Evolutionary conservation across 495 filamentous ascomycete genomes (phyloP).

Genomic region (Daldinia concentrica): DNA sequence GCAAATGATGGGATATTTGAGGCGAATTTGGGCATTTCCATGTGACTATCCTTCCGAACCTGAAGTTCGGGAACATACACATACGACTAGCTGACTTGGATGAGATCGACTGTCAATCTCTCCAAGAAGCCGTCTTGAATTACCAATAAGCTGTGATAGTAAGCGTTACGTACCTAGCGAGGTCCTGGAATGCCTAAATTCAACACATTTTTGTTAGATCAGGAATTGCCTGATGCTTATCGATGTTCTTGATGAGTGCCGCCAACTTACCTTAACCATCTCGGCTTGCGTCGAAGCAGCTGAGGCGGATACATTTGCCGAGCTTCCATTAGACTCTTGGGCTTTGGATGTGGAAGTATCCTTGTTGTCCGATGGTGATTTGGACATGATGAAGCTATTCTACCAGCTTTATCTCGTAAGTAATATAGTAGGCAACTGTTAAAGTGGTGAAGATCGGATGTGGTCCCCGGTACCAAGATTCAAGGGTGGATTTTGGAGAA

Average conservation of each 20-base stretch:
- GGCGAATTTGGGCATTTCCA: conserved; percentile 33
- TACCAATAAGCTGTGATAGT: conserved; percentile 2
- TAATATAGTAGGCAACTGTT: neutral
- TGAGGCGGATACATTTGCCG: conserved; percentile 13
- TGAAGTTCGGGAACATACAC: conserved; percentile 21
- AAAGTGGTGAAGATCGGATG: conserved; percentile 19
- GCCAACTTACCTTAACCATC: conserved; percentile 45
- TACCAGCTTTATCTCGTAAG: neutral
- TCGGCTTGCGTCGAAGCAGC: conserved; percentile 35
- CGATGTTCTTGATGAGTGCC: neutral
- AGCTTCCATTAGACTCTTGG: conserved; percentile 17
- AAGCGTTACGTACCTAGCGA: conserved; percentile 54
- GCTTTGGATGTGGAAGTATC: conserved; percentile 13
- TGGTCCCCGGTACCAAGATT: conserved; percentile 19
- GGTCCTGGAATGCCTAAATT: conserved; percentile 58
- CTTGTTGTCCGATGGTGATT: conserved; percentile 23
- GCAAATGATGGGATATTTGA: conserved; percentile 29
- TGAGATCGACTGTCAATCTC: conserved; percentile 33
- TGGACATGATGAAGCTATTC: conserved; percentile 33
- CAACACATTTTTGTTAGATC: conserved; percentile 27
- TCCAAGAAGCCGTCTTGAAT: conserved; percentile 2
- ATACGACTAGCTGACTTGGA: conserved; percentile 20
- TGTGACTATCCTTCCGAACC: conserved; percentile 27
- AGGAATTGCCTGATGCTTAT: conserved; percentile 1
- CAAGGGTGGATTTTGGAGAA: conserved; percentile 20